Evolutionary conservation across 148 eudicot genomes (phyloP).

Genomic region (Chenopodium quinoa): DNA sequence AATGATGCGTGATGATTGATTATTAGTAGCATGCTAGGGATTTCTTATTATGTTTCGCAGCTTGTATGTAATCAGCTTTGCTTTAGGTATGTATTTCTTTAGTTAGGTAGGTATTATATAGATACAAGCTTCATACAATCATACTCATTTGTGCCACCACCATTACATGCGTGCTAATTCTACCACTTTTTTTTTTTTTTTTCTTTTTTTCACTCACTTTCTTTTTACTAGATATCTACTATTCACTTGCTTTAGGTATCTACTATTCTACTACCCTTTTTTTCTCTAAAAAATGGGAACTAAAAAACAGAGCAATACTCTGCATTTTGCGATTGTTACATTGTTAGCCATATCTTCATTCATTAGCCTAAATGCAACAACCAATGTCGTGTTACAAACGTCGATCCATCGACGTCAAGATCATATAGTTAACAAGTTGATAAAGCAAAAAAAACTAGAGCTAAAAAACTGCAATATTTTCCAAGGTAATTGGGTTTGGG

Average conservation of each 20-base stretch:
- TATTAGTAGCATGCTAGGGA: no score
- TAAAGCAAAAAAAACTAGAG: neutral
- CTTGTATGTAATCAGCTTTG: no score
- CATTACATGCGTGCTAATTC: constrained; percentile 22
- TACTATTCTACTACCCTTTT: neutral
- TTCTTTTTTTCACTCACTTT: neutral
- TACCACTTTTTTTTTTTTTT: neutral
- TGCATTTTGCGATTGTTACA: neutral
- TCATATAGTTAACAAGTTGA: neutral
- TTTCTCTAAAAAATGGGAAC: constrained; percentile 5
- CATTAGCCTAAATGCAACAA: constrained; percentile 18
- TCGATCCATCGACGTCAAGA: neutral
- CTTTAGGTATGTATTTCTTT: neutral
- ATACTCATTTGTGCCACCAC: neutral
- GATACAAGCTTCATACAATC: neutral
- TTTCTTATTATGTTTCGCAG: no score
- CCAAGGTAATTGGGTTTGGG: constrained; percentile 37
- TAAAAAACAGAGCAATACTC: constrained; percentile 15
- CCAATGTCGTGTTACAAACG: neutral
- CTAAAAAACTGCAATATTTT: constrained; percentile 27
- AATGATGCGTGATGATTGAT: no score
- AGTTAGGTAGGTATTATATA: neutral
- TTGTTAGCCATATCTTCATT: constrained; percentile 9
- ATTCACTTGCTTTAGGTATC: no score
- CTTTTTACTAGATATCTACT: no score